phyloP scores from a whole-genome alignment of 2,329 filamentous ascomycete genomes.

The Colletotrichum limetticola region DNA sequence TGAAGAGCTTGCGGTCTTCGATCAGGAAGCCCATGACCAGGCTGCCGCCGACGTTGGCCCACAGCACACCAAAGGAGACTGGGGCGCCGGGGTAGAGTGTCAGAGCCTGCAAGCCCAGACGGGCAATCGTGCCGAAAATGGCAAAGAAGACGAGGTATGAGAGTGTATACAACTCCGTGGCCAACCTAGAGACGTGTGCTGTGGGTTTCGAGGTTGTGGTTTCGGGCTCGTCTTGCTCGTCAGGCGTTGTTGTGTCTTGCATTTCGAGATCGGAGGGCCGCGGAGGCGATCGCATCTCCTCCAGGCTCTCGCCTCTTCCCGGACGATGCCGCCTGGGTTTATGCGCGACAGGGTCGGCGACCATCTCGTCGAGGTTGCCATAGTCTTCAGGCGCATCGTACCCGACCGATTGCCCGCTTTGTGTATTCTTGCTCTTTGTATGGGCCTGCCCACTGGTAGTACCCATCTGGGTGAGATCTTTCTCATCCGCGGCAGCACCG shows the following conservation, averaged over 20 bases:
- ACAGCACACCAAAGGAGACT: conserved; percentile 77
- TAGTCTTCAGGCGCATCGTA: conserved; percentile 48
- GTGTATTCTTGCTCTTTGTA: not conserved
- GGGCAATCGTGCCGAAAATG: conserved; percentile 83
- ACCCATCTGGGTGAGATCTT: not conserved
- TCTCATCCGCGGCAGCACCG: not conserved
- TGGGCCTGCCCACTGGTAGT: not conserved
- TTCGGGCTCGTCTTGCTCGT: not conserved
- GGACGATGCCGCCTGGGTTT: not conserved
- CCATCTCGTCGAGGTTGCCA: conserved; percentile 55
- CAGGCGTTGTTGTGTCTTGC: not conserved
- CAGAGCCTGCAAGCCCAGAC: conserved; percentile 82
- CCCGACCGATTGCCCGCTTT: not conserved
- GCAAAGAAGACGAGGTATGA: conserved; percentile 90
- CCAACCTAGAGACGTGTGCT: conserved; percentile 55
- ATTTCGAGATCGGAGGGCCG: conserved; percentile 7
- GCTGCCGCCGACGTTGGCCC: conserved; percentile 88
- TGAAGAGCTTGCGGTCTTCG: conserved; percentile 82
- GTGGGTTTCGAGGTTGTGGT: not conserved
- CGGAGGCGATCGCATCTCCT: conserved; percentile 18
- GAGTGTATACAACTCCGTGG: conserved; percentile 74
- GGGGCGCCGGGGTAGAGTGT: conserved; percentile 84
- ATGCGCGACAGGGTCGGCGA: conserved; percentile 41
- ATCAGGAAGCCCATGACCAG: conserved; percentile 86
- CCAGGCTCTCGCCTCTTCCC: conserved; percentile 3